These are phyloP conservation scores for Ajuga chamaepitys DNA, from an alignment of 257 asterid species.

Conservation along the genomic window DNA sequence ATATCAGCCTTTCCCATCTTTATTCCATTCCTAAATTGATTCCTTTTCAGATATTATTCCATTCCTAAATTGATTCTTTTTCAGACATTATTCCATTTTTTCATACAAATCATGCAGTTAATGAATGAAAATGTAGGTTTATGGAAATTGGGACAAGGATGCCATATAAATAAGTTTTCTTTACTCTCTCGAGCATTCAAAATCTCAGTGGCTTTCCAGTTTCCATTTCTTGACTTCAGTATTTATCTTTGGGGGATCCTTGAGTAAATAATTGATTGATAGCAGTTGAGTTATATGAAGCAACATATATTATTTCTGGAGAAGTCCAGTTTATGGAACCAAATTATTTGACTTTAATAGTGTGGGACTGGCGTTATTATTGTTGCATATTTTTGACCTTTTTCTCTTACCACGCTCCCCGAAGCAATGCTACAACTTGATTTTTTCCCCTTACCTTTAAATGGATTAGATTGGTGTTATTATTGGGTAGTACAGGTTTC, in stretches of 20 bases:
- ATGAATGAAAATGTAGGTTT: background rate
- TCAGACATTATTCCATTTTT: too few species aligned
- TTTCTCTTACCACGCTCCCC: background rate
- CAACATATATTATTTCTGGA: background rate
- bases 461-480: constrained; percentile 1
- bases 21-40: too few species aligned
- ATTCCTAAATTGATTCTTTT: too few species aligned
- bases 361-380: background rate
- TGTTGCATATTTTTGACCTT: background rate
- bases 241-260: constrained; percentile 11
- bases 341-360: background rate
- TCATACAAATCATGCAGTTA: too few species aligned
- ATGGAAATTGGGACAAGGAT: background rate
- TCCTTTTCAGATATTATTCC: too few species aligned
- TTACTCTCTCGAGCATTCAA: background rate
- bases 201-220: background rate
- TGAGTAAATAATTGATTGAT: background rate
- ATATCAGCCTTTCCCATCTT: too few species aligned
- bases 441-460: background rate
- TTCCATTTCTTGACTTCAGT: background rate
- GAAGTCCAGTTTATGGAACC: background rate
- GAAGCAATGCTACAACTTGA: background rate
- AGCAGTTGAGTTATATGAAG: background rate
- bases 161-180: background rate
- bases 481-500: background rate